Base-by-base conservation (phyloP, 495 filamentous ascomycete genomes). In the Trichoderma parareesei region DNA sequence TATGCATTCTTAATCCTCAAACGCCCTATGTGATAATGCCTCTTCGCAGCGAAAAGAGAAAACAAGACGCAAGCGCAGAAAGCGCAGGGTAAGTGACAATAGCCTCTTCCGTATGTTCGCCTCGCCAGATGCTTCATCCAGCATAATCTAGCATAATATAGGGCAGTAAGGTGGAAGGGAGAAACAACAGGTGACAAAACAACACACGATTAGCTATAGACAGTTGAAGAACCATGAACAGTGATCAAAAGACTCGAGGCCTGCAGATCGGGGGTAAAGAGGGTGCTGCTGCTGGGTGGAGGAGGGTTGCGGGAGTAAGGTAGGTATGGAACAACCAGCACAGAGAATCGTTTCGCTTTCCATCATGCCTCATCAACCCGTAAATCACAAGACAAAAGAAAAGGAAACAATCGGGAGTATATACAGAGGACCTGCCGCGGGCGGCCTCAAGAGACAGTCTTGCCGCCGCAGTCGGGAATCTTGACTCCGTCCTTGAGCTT, bases 401-500 rank as follows among this genome's bases (percentile, higher is more conserved):
- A 27, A 27, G 27, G 27, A 27, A 27, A 27, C 27, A 27, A 27
- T 1, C 0, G 0, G 27, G 27, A 27, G 27, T 27, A 27, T 27
- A 27, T 27, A 27, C 27, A 27, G 2, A 27, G 27, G 27, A 27
- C 27, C 27, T 27, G 27, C 27, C 27, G 27, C 27, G 27, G 27
- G 27, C 18, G n/a, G 37, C 40, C 10, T 63, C 42, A 63, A 7
- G 41, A 76, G 8, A 88, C 81, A 27, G 85, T 90, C 78, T 89
- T 85, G 44, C 91, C 92, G 13, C 83, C 89, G 69, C 93, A 98
- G 70, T 91, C 87, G 33, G 94, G 94, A 69, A 98, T 95, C 72
- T 84, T 88, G 63, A 98, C 73, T 10, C 93, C 92, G 3, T 80
- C 69, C 75, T 98, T 98, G 71, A 98, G 73, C 27, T 92, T 91